Evolutionary conservation across 1,284 basidiomycete genomes (phyloP), one percentile per base, ranked within the genome.

Genomic region (Austroboletus niveus): DNA sequence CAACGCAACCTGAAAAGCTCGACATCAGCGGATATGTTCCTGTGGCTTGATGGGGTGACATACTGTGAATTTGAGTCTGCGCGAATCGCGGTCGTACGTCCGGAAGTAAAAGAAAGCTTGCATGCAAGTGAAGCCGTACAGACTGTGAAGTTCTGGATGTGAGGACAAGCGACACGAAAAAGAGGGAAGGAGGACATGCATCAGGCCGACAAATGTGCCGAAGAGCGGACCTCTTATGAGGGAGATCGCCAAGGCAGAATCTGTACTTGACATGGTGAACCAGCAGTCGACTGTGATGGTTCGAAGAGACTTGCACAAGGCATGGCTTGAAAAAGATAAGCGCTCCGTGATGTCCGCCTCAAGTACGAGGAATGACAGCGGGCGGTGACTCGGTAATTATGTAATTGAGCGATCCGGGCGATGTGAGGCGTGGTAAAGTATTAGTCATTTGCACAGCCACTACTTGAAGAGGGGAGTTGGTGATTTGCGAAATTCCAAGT

Each of bases 71-170:
- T 68, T 69, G 38, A 66, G 57, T 36, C 48, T 47, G 45, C 45
- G 31, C 4, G 31, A 8, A 30, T 68, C 66, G 2, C 45, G 38
- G 4, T 56, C 51, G 51, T 68, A 66, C 0, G 63, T 66, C 17
- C 49, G 57, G 27, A 59, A 69, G 51, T 66, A 66, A 29, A 62
- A 68, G 35, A 69, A 56, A 7, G 63, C 57, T 29, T 66, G 64
- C 41, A 57, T 55, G 51, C 65, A 66, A 4, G 65, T 69, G n/a
- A 66, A 46, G 8, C 64, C 64, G 29, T 66, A 66, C 3, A 66
- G 43, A n/a, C 64, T 66, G 35, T 17, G 6, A 9, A 8, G 10
- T 11, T 35, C 30, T 6, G 5, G 8, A 7, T n/a, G 29, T 17
- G 17, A 35, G 10, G 36, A 8, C 6, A 2, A 8, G 50, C 62